These are phyloP conservation scores for Geotrichum europaeum DNA, from an alignment of 1,139 yeast species.

Conservation along the genomic window DNA sequence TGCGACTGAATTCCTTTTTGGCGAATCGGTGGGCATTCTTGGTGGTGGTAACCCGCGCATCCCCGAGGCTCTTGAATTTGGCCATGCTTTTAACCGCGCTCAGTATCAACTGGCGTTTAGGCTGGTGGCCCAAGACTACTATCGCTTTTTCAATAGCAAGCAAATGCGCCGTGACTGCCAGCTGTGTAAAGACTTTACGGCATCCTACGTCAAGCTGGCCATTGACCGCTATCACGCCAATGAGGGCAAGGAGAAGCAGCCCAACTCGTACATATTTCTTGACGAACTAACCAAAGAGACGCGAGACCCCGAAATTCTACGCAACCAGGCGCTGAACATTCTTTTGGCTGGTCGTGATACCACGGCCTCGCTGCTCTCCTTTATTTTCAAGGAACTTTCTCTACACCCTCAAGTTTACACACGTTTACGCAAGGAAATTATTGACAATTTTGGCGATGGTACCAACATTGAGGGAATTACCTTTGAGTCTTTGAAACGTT, in stretches of 20 bases:
- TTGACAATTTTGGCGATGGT: slow-evolving; percentile 27
- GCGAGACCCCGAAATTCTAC: slow-evolving; percentile 43
- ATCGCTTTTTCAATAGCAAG: slow-evolving; percentile 35
- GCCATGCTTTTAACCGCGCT: slow-evolving; percentile 42
- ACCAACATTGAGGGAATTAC: slow-evolving; percentile 26
- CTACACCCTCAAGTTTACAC: slow-evolving; percentile 40
- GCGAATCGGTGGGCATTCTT: slow-evolving; percentile 44
- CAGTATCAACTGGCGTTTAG: slow-evolving; percentile 40
- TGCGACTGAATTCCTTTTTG: slow-evolving; percentile 55
- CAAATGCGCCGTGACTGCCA: slow-evolving; percentile 32
- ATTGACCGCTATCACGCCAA: slow-evolving; percentile 14
- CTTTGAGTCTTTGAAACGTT: slow-evolving; percentile 47
- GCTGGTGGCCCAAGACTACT: slow-evolving; percentile 36
- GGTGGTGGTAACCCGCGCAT: slow-evolving; percentile 17
- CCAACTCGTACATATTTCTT: slow-evolving; percentile 41
- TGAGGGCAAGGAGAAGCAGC: background rate
- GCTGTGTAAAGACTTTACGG: slow-evolving; percentile 30
- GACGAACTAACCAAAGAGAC: slow-evolving; percentile 49
- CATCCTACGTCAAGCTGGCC: slow-evolving; percentile 30
- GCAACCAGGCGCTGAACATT: slow-evolving; percentile 49
- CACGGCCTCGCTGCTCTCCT: slow-evolving; percentile 50
- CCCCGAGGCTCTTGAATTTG: slow-evolving; percentile 35
- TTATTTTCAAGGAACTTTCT: slow-evolving; percentile 43
- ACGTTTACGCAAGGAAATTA: slow-evolving; percentile 40
- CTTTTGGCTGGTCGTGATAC: slow-evolving; percentile 55